Evolutionary conservation across 2,329 filamentous ascomycete species (phyloP), one percentile per base, ranked within the genome.

Genomic region (Penicillium nordicum): DNA sequence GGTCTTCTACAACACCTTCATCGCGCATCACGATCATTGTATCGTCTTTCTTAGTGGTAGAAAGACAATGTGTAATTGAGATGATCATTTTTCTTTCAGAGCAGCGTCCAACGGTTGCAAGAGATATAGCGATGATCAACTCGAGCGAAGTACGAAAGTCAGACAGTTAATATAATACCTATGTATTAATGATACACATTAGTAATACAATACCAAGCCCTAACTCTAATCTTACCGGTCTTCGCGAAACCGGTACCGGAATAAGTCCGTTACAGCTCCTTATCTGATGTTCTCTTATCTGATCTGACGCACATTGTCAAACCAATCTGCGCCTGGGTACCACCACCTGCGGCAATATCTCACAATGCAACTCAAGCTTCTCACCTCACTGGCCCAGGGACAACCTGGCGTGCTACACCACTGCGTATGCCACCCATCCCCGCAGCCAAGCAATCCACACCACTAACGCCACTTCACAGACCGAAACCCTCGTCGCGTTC

Each of bases 401-500:
- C 59, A 66, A 32, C 61, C 64, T 1, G 64, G 64, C 16, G 49
- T 66, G 14, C 57, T 66, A 23, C 64, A 66, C 36, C 59, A 65
- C 45, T 63, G 64, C 23, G 64, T 66, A 59, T 16, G 42, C 21
- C 30, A n/a, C 12, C 45, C n/a, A 25, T 14, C 12, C 6, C 36
- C 7, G 30, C 30, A 23, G 30, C 30, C 7, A 40, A 42, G 21
- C 2, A 3, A 49, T 41, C 5, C 25, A 27, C 21, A 18, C 38
- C 9, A 44, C 45, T 57, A 54, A 59, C 34, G 14, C n/a, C 21
- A 49, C 45, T 18, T 50, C 27, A 11, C 51, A 75, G 74, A 68
- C 72, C 29, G 58, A 66, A 44, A 66, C 60, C 21, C 68, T 77
- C 6, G 65, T 72, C 44, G 67, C 73, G 3, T 77, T 77, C 61